Conservation (phyloP, 192 early-diverging fungal genomes). For the Haplosporangium gracile region DNA sequence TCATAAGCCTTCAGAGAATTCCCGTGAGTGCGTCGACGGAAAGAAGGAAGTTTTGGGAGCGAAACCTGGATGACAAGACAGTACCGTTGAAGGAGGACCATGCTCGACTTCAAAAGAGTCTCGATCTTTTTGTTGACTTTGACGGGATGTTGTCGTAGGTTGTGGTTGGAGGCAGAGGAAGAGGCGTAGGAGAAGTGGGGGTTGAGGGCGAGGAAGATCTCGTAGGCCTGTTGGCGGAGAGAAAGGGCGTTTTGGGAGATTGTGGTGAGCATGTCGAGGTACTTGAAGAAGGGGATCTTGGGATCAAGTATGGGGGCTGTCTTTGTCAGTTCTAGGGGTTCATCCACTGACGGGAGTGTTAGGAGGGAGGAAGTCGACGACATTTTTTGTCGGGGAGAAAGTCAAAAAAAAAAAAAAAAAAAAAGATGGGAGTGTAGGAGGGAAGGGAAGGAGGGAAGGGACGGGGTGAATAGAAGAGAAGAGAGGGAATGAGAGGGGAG, state of each 20-base stretch:
- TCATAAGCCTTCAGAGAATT: not conserved
- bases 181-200: not conserved
- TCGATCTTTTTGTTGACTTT: constrained; percentile 6
- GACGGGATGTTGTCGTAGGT: not conserved
- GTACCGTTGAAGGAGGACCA: constrained; percentile 19
- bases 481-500: not conserved
- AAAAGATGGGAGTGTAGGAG: not conserved
- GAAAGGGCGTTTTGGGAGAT: not conserved
- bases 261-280: constrained; percentile 14
- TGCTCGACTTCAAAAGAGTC: constrained; percentile 11
- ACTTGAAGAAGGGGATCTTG: constrained; percentile 22
- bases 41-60: constrained; percentile 20
- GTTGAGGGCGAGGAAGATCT: constrained; percentile 9
- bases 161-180: no score
- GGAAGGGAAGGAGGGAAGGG: not conserved
- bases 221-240: constrained; percentile 6
- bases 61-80: constrained; percentile 10
- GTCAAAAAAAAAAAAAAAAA: not conserved
- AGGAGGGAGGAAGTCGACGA: not conserved
- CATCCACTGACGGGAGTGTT: not conserved
- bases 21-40: constrained; percentile 4
- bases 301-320: constrained; percentile 16
- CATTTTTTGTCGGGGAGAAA: not conserved
- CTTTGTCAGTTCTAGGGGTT: not conserved
- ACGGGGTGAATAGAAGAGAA: not conserved